Percentiles rank a stretch among this genome's conserved stretches.
These are phyloP conservation scores for Sporothrix dimorphospora DNA, from an alignment of 2,329 filamentous ascomycete species.

Conservation along the genomic window DNA sequence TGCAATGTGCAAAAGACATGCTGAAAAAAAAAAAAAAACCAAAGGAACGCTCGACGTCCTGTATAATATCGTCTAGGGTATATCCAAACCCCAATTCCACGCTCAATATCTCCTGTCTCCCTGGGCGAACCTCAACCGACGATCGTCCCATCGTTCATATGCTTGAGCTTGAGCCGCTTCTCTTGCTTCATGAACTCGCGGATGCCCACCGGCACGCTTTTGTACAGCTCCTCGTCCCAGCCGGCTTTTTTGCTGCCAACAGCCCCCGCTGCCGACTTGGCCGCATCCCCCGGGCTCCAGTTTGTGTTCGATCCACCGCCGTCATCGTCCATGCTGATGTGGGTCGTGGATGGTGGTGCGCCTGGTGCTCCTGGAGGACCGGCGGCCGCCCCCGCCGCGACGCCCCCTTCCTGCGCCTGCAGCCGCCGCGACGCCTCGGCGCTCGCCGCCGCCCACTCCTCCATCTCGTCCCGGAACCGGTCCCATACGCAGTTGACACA, in stretches of 20 bases:
- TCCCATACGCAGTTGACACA: constrained; percentile 99
- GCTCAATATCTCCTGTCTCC: not conserved
- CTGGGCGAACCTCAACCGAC: constrained; percentile 42
- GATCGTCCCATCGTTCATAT: constrained; percentile 59
- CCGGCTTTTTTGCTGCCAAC: constrained; percentile 42
- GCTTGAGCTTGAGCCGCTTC: constrained; percentile 81
- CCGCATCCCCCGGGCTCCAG: constrained; percentile 51
- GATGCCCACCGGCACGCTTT: constrained; percentile 85
- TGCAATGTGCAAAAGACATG: not conserved
- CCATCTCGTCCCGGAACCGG: constrained; percentile 84
- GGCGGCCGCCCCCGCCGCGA: constrained; percentile 29
- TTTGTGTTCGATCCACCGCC: constrained; percentile 73
- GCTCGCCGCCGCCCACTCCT: constrained; percentile 76
- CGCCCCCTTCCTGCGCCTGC: constrained; percentile 42
- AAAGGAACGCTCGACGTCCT: not conserved
- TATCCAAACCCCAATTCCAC: not conserved
- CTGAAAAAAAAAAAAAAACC: no score
- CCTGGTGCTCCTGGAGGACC: not conserved
- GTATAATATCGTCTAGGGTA: not conserved
- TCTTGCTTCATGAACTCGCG: constrained; percentile 97
- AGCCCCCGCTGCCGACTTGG: constrained; percentile 29
- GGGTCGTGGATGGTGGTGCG: constrained; percentile 36
- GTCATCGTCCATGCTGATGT: constrained; percentile 75
- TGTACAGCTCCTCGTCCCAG: constrained; percentile 71
- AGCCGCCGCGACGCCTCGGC: constrained; percentile 63